Base-by-base conservation (phyloP, 164 flowering plant genomes). In the Magnolia kwangsiensis region DNA sequence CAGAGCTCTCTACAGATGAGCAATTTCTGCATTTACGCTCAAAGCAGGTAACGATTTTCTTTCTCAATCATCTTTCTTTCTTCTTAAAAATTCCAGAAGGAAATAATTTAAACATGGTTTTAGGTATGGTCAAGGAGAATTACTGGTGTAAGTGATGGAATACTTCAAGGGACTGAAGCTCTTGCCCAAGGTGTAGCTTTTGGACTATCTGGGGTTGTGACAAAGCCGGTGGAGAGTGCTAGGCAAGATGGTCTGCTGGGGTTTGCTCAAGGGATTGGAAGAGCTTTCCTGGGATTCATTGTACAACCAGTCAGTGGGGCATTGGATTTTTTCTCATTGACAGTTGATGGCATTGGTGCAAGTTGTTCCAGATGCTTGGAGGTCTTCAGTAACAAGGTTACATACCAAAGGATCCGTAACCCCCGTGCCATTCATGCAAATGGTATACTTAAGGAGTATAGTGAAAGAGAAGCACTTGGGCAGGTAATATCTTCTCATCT, bases 251-350 rank as follows among this genome's bases (percentile, higher is more conserved):
- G 99, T 73, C 78, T 92, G 66, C 71, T 92, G 31, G 99, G 99
- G 79, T 84, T 96, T 83, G 99, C 95, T 69, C 91, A 91, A 81
- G 99, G 99, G 67, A 84, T 96, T 76, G 99, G 98, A 66, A 92
- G 84, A 80, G 99, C 97, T 73, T 87, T 88, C 74, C 71, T 96
- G 27, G 99, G 99, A 65, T 81, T 94, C 73, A 73, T 96, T 76
- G 97, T 89, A 50, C 99, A 96, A 78, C 99, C 99, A 55, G 87
- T 96, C 68, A 96, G 99, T 78, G 99, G 99, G 31, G 99, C 97
- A 78, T 81, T 96, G 59, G 99, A 96, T 82, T 94, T 96, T 74
- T 87, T 96, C 80, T 94, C 99, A 13, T 78, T 96, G 86, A 96
- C 99, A 68, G 98, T 96, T 20, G 92, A 92, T 84, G 99, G 99